Conservation (phyloP, 108 stramenopile genomes). For the Licmophora abbreviata region DNA sequence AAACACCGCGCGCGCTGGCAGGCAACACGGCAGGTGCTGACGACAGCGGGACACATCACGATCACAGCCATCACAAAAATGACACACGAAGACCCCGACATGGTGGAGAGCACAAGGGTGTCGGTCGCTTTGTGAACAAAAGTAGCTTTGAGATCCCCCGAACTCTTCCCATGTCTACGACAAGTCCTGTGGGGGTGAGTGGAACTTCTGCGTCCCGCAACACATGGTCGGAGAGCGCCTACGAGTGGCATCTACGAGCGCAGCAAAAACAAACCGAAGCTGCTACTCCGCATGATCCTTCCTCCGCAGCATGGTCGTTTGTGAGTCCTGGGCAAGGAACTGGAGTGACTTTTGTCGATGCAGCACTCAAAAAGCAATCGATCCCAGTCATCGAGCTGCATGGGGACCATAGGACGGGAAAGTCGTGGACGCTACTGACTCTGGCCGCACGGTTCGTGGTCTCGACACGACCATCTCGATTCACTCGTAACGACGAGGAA, state of each 20-base stretch:
- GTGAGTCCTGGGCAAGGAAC: not conserved
- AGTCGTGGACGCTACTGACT: not conserved
- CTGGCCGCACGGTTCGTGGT: not conserved
- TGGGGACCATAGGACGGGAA: not conserved
- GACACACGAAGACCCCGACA: too few relatives aligned
- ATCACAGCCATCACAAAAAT: too few relatives aligned
- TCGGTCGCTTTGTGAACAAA: too few relatives aligned
- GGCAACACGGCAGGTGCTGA: too few relatives aligned
- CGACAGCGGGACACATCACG: too few relatives aligned
- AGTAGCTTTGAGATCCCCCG: too few relatives aligned
- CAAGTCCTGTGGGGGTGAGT: too few relatives aligned
- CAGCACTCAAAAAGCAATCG: not conserved
- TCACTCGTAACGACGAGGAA: not conserved
- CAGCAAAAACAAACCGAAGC: not conserved
- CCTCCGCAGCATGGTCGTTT: constrained; percentile 1
- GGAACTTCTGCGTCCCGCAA: too few relatives aligned
- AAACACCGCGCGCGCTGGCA: too few relatives aligned
- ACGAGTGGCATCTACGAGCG: not conserved
- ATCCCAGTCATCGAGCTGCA: not conserved
- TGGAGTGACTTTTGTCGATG: not conserved
- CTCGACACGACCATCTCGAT: not conserved
- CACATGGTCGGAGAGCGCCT: constrained; percentile 1
- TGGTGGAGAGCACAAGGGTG: too few relatives aligned
- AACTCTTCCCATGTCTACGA: too few relatives aligned
- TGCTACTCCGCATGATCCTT: not conserved